Base-by-base conservation (phyloP, 495 filamentous ascomycete species). In the Hypoxylon rickii region DNA sequence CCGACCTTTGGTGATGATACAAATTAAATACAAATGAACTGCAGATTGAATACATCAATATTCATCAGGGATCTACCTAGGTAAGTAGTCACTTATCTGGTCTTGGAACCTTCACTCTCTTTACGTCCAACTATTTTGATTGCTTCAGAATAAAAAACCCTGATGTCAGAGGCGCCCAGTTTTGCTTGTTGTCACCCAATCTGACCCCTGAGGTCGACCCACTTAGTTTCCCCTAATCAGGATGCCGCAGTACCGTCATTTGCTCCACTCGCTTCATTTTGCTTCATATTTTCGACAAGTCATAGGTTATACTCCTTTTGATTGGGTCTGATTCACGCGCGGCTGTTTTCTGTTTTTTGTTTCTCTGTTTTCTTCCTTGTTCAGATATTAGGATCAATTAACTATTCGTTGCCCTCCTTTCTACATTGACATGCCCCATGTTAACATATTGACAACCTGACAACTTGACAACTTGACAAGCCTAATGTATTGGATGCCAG, bases 301-400 rank as follows among this genome's bases (percentile, higher is more conserved):
- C 34, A 39, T 15, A 16, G 24, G 16, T 39, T n/a, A 39, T 13
- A 22, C 10, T 36, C 20, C 7, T 20, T 64, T 2, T 64, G 44
- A 64, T 64, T 64, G 61, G 61, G 3, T 21, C 42, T 29, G 5
- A 55, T 55, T 64, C 61, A 64, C 61, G 55, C 61, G 61, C 61
- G 61, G 44, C 60, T 58, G 45, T 41, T 51, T n/a, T 21, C 42
- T 44, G 36, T 18, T 36, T 17, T 20, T 42, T 42, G 24, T 43
- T 31, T 29, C 24, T 4, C 10, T 29, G 4, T 4, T 29, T 29
- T 4, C 24, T 29, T 10, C 10, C 10, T 29, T 29, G 10, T 29
- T 29, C 24, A 4, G 4, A 29, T 10, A 29, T 29, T 4, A 4
- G 10, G 24, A 29, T 29, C 10, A 29, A 29, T 10, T 29, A 29